Evolutionary conservation across 225 moss, liverwort and hornwort genomes (phyloP), one percentile per base, ranked within the genome.

Genomic region (Ulota crispa): DNA sequence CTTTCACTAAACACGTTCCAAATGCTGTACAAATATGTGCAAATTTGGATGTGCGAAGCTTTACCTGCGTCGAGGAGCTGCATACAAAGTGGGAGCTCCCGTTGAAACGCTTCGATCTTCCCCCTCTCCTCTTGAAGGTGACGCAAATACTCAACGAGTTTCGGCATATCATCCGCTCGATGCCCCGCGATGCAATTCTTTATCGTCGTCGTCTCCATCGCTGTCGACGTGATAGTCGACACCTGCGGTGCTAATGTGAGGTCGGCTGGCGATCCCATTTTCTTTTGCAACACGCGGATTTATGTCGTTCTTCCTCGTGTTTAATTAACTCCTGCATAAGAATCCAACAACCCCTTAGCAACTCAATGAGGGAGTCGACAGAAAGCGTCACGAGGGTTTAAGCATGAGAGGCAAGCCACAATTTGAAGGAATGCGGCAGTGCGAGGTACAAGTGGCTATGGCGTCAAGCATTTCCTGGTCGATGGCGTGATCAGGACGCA

Each of bases 11-110:
- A 9, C 39, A 39, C 39, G 39, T 39, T 39, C 14, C 28, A 6
- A 62, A 56, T 18, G 9, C 55, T 16, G 45, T 3, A 36, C 27
- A 55, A 31, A 41, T n/a, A n/a, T n/a, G n/a, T n/a, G n/a, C n/a
- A n/a, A n/a, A n/a, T n/a, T n/a, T n/a, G n/a, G n/a, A n/a, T n/a
- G n/a, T 82, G 56, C 28, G 30, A 55, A 72, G 26, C 36, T 42
- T 3, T 68, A 81, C 95, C 95, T 72, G 93, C 89, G 77, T 99
- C 96, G 61, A 99, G 93, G 68, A 99, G 94, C 64, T 96, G 92
- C 94, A 99, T 94, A 76, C 99, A 99, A 71, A 94, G 88, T 19
- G 99, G 99, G 19, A 99, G 91, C 78, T 96, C 99, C 67, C 99
- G 81, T 76, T 99, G 96, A 68, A 96, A 99, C 39, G 93, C 99